A percentile compares a stretch with the other conserved stretches of the same genome.
These are phyloP conservation scores for Lachancea meyersii DNA, from an alignment of 805 yeast species.

Conservation along the genomic window DNA sequence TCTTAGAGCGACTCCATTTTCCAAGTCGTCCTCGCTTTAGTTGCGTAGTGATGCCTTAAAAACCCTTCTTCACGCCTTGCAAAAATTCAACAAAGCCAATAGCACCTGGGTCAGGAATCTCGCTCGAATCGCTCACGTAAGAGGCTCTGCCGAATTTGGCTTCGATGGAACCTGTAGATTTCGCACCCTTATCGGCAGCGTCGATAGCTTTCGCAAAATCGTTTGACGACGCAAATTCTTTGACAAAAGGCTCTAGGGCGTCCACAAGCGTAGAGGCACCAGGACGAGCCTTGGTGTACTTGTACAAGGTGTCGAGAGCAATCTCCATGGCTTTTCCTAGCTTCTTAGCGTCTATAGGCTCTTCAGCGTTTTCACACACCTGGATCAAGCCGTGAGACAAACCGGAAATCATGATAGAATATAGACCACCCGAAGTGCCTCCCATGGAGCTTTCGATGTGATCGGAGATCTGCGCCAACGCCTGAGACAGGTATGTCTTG, in stretches of 20 bases:
- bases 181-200: constrained; percentile 73
- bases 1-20: no score
- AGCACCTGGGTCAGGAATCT: constrained; percentile 91
- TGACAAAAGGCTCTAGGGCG: constrained; percentile 81
- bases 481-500: constrained; percentile 41
- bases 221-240: constrained; percentile 44
- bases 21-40: not conserved
- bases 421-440: constrained; percentile 92
- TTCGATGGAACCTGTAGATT: constrained; percentile 61
- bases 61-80: constrained; percentile 33
- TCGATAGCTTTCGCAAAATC: constrained; percentile 55
- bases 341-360: constrained; percentile 28
- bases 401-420: constrained; percentile 78
- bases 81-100: constrained; percentile 64
- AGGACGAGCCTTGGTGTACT: constrained; percentile 79
- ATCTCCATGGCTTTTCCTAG: constrained; percentile 44
- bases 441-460: constrained; percentile 91
- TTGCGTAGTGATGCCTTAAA: constrained; percentile 2
- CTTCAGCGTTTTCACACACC: constrained; percentile 19
- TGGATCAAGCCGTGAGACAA: constrained; percentile 49
- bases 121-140: constrained; percentile 71
- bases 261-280: constrained; percentile 90
- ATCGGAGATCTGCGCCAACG: constrained; percentile 69
- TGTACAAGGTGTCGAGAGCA: constrained; percentile 70
- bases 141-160: constrained; percentile 94